These are phyloP conservation scores for Tetraselmis striata DNA, from an alignment of 139 green algal species.

Conservation along the genomic window DNA sequence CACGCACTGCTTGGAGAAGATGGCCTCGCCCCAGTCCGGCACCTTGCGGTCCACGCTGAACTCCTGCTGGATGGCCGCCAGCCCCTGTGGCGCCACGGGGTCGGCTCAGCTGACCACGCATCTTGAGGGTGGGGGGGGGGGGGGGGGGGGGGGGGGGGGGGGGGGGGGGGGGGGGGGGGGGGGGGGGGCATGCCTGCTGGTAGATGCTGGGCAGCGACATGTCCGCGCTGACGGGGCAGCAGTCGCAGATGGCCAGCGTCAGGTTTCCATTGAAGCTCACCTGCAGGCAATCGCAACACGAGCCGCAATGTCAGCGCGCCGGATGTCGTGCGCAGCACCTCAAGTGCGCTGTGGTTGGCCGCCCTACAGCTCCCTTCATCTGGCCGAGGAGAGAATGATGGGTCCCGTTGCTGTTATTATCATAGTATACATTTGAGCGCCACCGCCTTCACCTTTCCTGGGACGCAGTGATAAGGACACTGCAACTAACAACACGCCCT, in stretches of 20 bases:
- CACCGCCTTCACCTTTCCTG: too few species aligned
- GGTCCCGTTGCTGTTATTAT: too few species aligned
- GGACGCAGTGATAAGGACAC: too few species aligned
- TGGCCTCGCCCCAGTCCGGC: constrained; percentile 64
- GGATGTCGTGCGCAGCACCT: too few species aligned
- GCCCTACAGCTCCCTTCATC: too few species aligned
- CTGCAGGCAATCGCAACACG: background rate
- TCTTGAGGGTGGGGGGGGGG: constrained; percentile 3
- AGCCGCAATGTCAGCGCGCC: too few species aligned
- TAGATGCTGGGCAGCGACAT: constrained; percentile 55
- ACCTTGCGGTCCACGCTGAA: constrained; percentile 35
- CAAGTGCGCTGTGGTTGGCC: too few species aligned
- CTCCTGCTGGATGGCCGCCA: constrained; percentile 19
- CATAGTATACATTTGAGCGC: too few species aligned
- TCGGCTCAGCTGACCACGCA: background rate
- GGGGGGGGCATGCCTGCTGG: background rate
- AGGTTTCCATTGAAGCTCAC: constrained; percentile 25
- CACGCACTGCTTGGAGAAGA: constrained; percentile 67
- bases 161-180: background rate
- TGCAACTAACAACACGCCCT: too few species aligned
- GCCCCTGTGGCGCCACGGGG: background rate
- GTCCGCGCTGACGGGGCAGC: constrained; percentile 44
- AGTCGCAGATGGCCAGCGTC: constrained; percentile 62
- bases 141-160: background rate
- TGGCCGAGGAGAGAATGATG: too few species aligned